A percentile compares a stretch with the other conserved stretches of the same genome.
Evolutionary conservation across 345 rosid genomes (phyloP).

Genomic region (Brassica juncea): DNA sequence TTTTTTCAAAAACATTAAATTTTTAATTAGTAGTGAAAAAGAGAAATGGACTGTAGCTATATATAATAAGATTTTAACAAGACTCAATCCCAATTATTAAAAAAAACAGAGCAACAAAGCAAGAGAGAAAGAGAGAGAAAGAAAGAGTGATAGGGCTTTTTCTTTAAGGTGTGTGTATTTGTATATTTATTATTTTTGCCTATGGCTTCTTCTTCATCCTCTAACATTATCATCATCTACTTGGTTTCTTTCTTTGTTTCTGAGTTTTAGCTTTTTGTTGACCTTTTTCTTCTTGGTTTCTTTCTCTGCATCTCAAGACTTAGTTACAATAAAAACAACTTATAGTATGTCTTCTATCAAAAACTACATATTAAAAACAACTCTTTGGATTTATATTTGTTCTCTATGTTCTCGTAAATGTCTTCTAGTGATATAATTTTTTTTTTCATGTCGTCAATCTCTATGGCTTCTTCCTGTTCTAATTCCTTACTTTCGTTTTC

Average conservation of each 20-base stretch:
- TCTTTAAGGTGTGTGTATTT: constrained; percentile 29
- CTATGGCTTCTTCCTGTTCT: constrained; percentile 42
- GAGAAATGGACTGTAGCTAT: constrained; percentile 15
- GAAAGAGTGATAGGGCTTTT: constrained; percentile 25
- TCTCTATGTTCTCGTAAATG: constrained; percentile 37
- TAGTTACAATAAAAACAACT: constrained; percentile 33
- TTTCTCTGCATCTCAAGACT: constrained; percentile 36
- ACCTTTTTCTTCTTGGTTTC: constrained; percentile 43
- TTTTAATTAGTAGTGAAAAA: not conserved
- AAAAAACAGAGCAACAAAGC: constrained; percentile 23
- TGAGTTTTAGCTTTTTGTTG: constrained; percentile 36
- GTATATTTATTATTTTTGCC: constrained; percentile 6
- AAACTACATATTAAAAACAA: constrained; percentile 36
- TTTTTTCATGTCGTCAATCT: constrained; percentile 38
- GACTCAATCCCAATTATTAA: constrained; percentile 33
- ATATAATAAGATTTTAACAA: constrained; percentile 13
- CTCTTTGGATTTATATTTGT: constrained; percentile 37
- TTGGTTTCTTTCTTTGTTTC: constrained; percentile 36
- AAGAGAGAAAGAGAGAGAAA: constrained; percentile 22
- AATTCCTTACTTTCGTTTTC: constrained; percentile 41
- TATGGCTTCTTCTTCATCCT: constrained; percentile 33
- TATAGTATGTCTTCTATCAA: constrained; percentile 39
- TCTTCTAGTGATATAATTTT: constrained; percentile 37
- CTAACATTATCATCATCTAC: constrained; percentile 28
- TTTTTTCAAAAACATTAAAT: not conserved